Evolutionary conservation across 1,284 basidiomycete genomes (phyloP).

Genomic region (Ganoderma lucidum): DNA sequence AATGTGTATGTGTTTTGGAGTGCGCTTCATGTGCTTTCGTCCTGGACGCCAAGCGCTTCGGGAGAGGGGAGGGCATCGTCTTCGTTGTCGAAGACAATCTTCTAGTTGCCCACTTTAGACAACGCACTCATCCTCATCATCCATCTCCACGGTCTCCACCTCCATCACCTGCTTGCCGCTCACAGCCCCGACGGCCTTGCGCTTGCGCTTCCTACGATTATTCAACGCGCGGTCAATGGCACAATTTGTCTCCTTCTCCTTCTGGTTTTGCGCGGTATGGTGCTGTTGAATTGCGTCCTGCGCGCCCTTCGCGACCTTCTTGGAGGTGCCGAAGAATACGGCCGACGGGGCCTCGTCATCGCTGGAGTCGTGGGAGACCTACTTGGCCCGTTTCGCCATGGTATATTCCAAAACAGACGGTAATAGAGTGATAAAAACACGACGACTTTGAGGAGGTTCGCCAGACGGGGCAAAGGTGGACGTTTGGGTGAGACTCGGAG

Average conservation of each 20-base stretch:
- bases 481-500: too few relatives aligned
- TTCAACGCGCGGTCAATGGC: slow-evolving; percentile 41
- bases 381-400: slow-evolving; percentile 10
- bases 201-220: slow-evolving; percentile 34
- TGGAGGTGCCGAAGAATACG: slow-evolving; percentile 43
- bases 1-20: slow-evolving; percentile 43
- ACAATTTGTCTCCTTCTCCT: slow-evolving; percentile 43
- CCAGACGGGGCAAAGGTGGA: too few relatives aligned
- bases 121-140: slow-evolving; percentile 32
- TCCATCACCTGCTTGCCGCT: slow-evolving; percentile 28
- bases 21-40: slow-evolving; percentile 36
- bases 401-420: not conserved
- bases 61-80: slow-evolving; percentile 15
- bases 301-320: slow-evolving; percentile 38
- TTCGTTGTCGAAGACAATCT: slow-evolving; percentile 27
- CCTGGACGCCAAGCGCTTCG: slow-evolving; percentile 28
- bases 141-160: slow-evolving; percentile 12
- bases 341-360: slow-evolving; percentile 42
- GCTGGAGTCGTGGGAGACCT: slow-evolving; percentile 19
- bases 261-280: slow-evolving; percentile 39
- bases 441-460: too few relatives aligned
- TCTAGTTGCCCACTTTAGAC: slow-evolving; percentile 25
- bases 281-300: slow-evolving; percentile 36
- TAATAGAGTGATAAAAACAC: not conserved
- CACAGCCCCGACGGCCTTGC: slow-evolving; percentile 12